A percentile compares a stretch with the other conserved stretches of the same genome.
These are phyloP conservation scores for Suhomyces taliae DNA, from an alignment of 1,139 yeast species.

Conservation along the genomic window DNA sequence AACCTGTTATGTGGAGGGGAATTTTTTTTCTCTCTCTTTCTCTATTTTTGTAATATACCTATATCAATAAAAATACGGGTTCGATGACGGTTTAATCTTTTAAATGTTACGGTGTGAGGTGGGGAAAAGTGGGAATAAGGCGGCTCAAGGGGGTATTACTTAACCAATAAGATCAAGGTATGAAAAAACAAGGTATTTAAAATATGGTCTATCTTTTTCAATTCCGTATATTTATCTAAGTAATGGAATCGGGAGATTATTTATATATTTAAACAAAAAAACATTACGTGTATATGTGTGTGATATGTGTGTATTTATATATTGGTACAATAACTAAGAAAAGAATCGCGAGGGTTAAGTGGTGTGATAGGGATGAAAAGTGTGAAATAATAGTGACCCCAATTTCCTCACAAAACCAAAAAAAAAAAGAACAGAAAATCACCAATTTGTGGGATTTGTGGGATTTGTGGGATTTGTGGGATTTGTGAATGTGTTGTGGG, in stretches of 20 bases:
- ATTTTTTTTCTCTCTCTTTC: not conserved
- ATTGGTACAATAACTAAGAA: no score
- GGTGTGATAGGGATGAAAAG: conserved; percentile 9
- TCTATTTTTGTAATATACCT: no score
- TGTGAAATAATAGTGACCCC: conserved; percentile 9
- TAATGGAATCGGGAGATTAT: not conserved
- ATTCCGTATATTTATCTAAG: not conserved
- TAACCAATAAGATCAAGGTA: no score
- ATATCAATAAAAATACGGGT: not conserved
- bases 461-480: no score
- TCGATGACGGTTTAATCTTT: not conserved
- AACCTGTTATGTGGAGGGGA: not conserved
- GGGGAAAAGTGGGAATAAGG: not conserved
- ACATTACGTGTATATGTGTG: no score
- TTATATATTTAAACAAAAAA: no score
- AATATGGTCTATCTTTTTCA: no score
- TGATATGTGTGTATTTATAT: no score
- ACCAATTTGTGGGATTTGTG: no score
- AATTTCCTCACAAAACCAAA: not conserved
- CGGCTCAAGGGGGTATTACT: not conserved
- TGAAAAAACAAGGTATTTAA: no score
- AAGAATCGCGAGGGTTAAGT: not conserved
- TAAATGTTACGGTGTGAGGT: not conserved
- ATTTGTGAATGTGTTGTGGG: no score
- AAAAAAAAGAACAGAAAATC: no score